Evolutionary conservation across 768 basidiomycete genomes (phyloP).

Genomic region (Hericium erinaceus): DNA sequence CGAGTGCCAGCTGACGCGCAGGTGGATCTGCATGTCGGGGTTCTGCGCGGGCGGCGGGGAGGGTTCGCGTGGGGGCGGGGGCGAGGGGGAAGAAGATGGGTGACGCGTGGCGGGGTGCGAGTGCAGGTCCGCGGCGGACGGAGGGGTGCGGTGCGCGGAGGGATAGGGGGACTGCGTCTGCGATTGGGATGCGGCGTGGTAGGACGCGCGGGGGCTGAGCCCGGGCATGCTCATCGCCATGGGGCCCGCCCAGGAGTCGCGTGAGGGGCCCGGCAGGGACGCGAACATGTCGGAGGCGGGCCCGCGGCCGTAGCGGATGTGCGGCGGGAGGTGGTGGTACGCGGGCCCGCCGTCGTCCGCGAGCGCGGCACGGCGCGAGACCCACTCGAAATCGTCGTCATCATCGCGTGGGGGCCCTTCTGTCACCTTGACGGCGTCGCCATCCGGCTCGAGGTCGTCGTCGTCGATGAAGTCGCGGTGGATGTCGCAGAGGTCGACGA

Average conservation of each 20-base stretch:
- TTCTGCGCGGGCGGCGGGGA: slow-evolving; percentile 18
- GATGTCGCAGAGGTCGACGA: slow-evolving; percentile 88
- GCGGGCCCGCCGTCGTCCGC: slow-evolving; percentile 42
- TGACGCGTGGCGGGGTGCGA: slow-evolving; percentile 15
- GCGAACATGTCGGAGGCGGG: slow-evolving; percentile 50
- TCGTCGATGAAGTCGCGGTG: slow-evolving; percentile 91
- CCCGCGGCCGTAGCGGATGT: slow-evolving; percentile 55
- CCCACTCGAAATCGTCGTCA: slow-evolving; percentile 81
- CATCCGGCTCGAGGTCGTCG: slow-evolving; percentile 40
- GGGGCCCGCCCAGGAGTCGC: slow-evolving; percentile 27
- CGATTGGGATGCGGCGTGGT: slow-evolving; percentile 16
- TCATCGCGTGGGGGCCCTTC: slow-evolving; percentile 24
- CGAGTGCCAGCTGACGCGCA: slow-evolving; percentile 79
- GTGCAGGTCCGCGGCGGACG: slow-evolving; percentile 30
- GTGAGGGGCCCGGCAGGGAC: slow-evolving; percentile 30
- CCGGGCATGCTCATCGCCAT: slow-evolving; percentile 4
- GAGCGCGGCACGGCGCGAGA: slow-evolving; percentile 54
- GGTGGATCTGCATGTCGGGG: slow-evolving; percentile 82
- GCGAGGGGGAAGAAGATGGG: background rate
- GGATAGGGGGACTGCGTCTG: slow-evolving; percentile 1
- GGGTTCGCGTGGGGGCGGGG: slow-evolving; percentile 2
- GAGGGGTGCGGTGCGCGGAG: slow-evolving; percentile 22
- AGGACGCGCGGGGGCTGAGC: background rate
- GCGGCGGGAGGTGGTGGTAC: slow-evolving; percentile 65
- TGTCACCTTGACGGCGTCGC: slow-evolving; percentile 12